Evolutionary conservation across 108 stramenopile genomes (phyloP).

Genomic region (Bacterosira constricta): DNA sequence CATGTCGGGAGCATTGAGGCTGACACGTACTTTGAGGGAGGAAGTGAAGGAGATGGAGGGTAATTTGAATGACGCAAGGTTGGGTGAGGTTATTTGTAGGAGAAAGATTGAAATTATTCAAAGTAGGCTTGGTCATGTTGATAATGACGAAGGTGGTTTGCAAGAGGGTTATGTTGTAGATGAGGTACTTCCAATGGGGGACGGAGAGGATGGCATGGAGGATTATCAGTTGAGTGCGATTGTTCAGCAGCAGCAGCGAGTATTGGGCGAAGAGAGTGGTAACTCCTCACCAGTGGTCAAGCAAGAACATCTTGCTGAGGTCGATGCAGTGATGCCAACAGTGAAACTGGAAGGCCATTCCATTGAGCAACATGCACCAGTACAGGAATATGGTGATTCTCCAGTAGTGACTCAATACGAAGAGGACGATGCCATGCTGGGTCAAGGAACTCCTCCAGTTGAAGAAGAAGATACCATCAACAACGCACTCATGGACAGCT

Average conservation of each 20-base stretch:
- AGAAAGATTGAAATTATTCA: conserved; percentile 68
- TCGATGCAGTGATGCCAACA: neutral
- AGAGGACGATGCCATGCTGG: neutral
- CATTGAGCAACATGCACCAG: neutral
- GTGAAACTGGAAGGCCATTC: no score
- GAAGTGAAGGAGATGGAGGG: conserved; percentile 71
- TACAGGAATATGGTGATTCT: neutral
- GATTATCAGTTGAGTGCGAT: conserved; percentile 36
- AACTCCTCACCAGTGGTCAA: neutral
- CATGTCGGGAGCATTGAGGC: conserved; percentile 59
- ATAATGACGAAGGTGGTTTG: neutral
- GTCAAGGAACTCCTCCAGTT: no score
- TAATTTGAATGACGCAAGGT: conserved; percentile 53
- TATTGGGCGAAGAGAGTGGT: neutral
- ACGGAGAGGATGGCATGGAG: conserved; percentile 10
- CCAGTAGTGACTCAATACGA: neutral
- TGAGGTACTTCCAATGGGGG: no score
- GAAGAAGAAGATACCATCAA: neutral
- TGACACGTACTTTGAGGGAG: conserved; percentile 64
- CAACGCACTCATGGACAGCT: neutral
- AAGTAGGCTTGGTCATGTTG: neutral
- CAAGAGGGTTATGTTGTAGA: no score
- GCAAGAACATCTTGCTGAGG: neutral
- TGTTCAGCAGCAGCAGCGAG: conserved; percentile 13
- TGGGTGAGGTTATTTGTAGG: conserved; percentile 55